Base-by-base conservation (phyloP, 1,284 basidiomycete genomes). In the Caloboletus inedulis region DNA sequence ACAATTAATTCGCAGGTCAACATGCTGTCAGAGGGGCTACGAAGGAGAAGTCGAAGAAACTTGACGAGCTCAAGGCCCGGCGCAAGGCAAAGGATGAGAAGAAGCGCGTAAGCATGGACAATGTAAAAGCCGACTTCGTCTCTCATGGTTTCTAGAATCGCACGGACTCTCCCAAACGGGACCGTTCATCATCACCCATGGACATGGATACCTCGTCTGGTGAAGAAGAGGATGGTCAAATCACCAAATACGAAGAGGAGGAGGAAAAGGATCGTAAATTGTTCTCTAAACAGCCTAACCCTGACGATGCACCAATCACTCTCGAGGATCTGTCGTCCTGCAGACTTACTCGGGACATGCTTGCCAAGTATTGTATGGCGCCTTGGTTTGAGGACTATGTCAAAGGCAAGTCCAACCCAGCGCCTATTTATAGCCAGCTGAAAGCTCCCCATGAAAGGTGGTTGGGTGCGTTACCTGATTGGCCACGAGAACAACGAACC, bases 11-110 rank as follows among this genome's bases (percentile, higher is more conserved):
- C 44, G 44, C 57, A 90, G 88, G 87, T 23, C 80, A 84, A 72
- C 88, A 92, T 57, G 80, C 85, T 29, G 78, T 82, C 25, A 84
- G 91, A 19, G 91, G 90, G 13, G 83, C 86, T 5, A 89, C 89
- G 1, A 91, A 89, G 63, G 89, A 93, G 72, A 94, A 94, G 73
- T 77, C 78, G 7, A 78, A 78, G 43, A 91, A 88, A 60, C 77
- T 95, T 23, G 88, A 89, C 52, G 91, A 93, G 67, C 75, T 94
- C 23, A 94, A 88, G 72, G 89, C 86, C 16, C 86, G 79, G 62
- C 78, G 94, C 40, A 90, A 84, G 63, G 88, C 87, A 6, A 89
- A 89, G 66, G 87, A 85, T 56, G 87, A 90, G 65, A 84, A 82
- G 70, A 85, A 83, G 65, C 77, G 81, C 55, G 86, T 89, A 67